Base-by-base conservation (phyloP, 805 yeast species). In the Ogataea neopini region DNA sequence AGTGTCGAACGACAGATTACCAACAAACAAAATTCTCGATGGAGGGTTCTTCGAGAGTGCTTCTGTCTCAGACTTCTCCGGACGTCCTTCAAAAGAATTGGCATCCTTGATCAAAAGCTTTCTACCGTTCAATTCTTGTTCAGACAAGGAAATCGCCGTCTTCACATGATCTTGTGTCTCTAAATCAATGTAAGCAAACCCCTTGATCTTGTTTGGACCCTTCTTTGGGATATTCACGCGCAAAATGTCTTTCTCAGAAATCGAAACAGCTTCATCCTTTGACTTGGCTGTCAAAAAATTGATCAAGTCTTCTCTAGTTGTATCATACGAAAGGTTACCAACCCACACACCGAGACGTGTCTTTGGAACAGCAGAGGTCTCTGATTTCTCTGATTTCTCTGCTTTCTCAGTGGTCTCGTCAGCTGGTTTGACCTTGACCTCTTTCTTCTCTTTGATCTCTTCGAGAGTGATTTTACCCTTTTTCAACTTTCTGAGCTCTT, bases 171-270 rank as follows among this genome's bases (percentile, higher is more conserved):
- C 76, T 37, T 68, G 75, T 2, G 80, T 76, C 8, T 73, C 69
- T 58, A 94, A 83, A 66, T 94, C 97, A 53, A 92, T 79, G 64
- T 94, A 91, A 3, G 97, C 96, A 66, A 91, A 94, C 1, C 99
- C 95, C 62, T 84, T 82, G 51, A 79, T 80, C 60, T 84, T 85
- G 53, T 77, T 79, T 23, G 77, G 83, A 52, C 79, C 79, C 30
- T 76, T 79, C 33, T 76, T 72, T n/a, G 98, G 98, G 61, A 92
- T 66, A 58, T 92, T 87, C 40, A 90, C 71, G 63, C 98, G 77
- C 0, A 83, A 67, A 44, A 94, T 82, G 52, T 86, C 88, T 1
- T 67, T 69, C 44, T 80, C 84, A 14, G 67, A 64, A 13, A 87
- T 74, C 25, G 61, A 59, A 22, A 64, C 61, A 4, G 63, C 52